phyloP scores from a whole-genome alignment of 2,329 filamentous ascomycete genomes.

The Scopulariopsis brevicaulis region DNA sequence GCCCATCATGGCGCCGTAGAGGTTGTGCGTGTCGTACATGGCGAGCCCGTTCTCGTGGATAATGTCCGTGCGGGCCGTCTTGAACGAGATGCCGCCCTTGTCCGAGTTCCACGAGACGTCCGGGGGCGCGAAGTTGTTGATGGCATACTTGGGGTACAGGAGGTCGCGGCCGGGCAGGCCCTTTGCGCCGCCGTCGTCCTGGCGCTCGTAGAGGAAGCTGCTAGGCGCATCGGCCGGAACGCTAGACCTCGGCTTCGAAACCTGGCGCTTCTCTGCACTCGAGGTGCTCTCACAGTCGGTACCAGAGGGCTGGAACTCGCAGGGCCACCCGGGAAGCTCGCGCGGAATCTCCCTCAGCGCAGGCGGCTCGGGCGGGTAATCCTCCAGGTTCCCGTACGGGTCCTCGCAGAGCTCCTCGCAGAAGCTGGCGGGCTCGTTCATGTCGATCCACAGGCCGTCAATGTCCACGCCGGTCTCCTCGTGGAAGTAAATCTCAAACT shows the following conservation, averaged over 20 bases:
- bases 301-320: neutral
- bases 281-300: neutral
- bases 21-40: conserved; percentile 68
- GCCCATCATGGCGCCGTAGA: conserved; percentile 71
- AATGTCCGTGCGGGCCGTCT: conserved; percentile 56
- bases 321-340: conserved; percentile 8
- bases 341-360: conserved; percentile 35
- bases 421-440: conserved; percentile 32
- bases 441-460: conserved; percentile 68
- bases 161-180: conserved; percentile 13
- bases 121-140: conserved; percentile 14
- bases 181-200: conserved; percentile 1
- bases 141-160: conserved; percentile 13
- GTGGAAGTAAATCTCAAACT: conserved; percentile 55
- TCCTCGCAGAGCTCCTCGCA: conserved; percentile 13
- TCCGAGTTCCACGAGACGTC: conserved; percentile 10
- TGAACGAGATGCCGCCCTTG: conserved; percentile 36
- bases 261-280: neutral
- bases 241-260: neutral
- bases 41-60: conserved; percentile 55
- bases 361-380: conserved; percentile 45
- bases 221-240: neutral
- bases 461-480: conserved; percentile 56
- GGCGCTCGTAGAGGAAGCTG: neutral
- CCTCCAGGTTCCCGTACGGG: conserved; percentile 17